phyloP scores from a whole-genome alignment of 2,329 filamentous ascomycete genomes.

The Rhynchosporium agropyri region DNA sequence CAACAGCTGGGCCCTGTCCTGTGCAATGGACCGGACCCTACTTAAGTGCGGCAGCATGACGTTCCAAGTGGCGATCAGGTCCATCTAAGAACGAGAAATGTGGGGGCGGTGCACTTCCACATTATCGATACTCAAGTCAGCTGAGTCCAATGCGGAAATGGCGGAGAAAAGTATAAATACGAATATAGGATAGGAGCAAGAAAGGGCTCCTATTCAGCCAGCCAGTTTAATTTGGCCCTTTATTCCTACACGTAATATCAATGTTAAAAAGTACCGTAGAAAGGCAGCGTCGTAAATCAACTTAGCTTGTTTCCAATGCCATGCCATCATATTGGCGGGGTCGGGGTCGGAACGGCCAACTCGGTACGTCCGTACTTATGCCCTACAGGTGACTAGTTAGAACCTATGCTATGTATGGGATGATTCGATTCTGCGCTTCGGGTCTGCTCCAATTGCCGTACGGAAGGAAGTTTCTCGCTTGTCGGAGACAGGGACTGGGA shows the following conservation, averaged over 20 bases:
- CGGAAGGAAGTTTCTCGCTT: too few relatives aligned
- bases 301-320: not conserved
- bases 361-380: too few relatives aligned
- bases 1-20: conserved; percentile 1
- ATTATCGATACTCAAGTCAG: not conserved
- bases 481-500: not conserved
- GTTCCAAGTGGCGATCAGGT: conserved; percentile 9
- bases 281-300: not conserved
- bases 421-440: too few relatives aligned
- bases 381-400: too few relatives aligned
- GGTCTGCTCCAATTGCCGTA: too few relatives aligned
- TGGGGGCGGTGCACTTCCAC: not conserved
- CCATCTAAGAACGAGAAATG: not conserved
- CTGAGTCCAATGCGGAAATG: not conserved
- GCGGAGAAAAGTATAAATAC: not conserved
- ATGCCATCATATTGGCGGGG: not conserved
- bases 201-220: not conserved
- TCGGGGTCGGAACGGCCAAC: too few relatives aligned
- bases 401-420: too few relatives aligned
- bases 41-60: conserved; percentile 16
- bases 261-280: too few relatives aligned
- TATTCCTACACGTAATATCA: not conserved
- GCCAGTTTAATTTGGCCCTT: not conserved
- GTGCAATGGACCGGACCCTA: not conserved
- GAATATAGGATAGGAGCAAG: too few relatives aligned